These are phyloP conservation scores for Mortierella hygrophila DNA, from an alignment of 192 early-diverging fungal species.

Conservation along the genomic window DNA sequence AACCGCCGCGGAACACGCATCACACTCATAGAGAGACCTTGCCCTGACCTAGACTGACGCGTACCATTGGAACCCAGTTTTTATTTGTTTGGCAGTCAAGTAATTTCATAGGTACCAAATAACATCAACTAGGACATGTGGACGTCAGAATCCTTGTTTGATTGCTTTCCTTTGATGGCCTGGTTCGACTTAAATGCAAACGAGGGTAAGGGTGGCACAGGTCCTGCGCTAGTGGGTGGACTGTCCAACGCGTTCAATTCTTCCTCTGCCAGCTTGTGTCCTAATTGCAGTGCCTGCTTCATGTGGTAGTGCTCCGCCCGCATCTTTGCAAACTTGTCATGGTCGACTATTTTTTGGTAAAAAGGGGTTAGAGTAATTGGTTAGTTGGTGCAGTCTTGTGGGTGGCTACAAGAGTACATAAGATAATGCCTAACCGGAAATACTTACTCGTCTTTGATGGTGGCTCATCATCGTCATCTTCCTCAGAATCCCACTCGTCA, in stretches of 20 bases:
- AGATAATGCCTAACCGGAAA: too few relatives aligned
- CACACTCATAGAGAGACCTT: neutral
- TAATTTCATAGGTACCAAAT: neutral
- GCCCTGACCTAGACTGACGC: neutral
- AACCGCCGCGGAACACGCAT: neutral
- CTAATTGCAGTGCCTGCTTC: conserved; percentile 75
- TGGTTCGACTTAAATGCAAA: conserved; percentile 26
- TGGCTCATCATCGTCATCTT: conserved; percentile 61
- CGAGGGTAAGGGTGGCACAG: conserved; percentile 35
- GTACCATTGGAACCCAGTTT: neutral
- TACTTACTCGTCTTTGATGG: conserved; percentile 37
- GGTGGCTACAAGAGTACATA: neutral
- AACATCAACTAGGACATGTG: neutral
- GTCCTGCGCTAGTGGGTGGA: neutral
- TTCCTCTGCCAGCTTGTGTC: conserved; percentile 65
- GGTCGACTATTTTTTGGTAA: conserved; percentile 62
- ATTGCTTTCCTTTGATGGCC: neutral
- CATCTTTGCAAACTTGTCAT: conserved; percentile 81
- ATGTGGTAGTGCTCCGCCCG: conserved; percentile 93
- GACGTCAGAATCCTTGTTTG: neutral
- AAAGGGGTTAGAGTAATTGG: neutral
- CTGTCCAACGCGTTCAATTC: conserved; percentile 43
- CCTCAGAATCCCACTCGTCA: conserved; percentile 69
- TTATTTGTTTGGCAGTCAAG: neutral
- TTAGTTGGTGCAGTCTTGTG: neutral